phyloP scores from a whole-genome alignment of 1,284 basidiomycete genomes.

The Cryptococcus sp. region DNA sequence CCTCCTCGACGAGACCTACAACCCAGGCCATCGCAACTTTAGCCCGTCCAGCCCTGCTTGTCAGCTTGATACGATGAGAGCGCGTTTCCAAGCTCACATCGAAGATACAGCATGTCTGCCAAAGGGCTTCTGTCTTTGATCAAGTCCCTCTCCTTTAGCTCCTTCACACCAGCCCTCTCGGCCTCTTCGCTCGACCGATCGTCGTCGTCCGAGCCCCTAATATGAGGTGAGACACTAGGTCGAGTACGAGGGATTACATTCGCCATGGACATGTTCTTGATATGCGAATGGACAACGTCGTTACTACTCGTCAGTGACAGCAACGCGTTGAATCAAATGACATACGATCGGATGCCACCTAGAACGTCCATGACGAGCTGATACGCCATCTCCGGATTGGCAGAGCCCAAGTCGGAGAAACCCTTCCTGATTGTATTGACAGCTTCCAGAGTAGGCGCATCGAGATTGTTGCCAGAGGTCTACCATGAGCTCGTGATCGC shows the following conservation, averaged over 20 bases:
- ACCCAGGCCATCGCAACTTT: conserved; percentile 71
- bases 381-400: conserved; percentile 78
- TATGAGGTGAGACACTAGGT: conserved; percentile 7
- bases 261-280: conserved; percentile 35
- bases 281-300: conserved; percentile 31
- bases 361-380: conserved; percentile 80
- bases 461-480: conserved; percentile 75
- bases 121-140: conserved; percentile 59
- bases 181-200: conserved; percentile 5
- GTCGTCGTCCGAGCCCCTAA: conserved; percentile 1
- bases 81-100: conserved; percentile 51
- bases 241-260: conserved; percentile 13
- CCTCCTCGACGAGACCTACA: conserved; percentile 1
- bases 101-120: conserved; percentile 86
- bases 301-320: conserved; percentile 16
- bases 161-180: neutral
- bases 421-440: conserved; percentile 83
- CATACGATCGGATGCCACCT: conserved; percentile 83
- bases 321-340: conserved; percentile 13
- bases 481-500: conserved; percentile 42
- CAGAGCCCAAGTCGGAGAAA: conserved; percentile 72
- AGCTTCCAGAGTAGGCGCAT: conserved; percentile 79
- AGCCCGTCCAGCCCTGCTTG: conserved; percentile 72
- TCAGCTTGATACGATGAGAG: neutral
- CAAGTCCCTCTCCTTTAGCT: conserved; percentile 13